These are phyloP conservation scores for Hondaea fermentalgiana DNA, from an alignment of 108 stramenopile genomes.

Conservation along the genomic window DNA sequence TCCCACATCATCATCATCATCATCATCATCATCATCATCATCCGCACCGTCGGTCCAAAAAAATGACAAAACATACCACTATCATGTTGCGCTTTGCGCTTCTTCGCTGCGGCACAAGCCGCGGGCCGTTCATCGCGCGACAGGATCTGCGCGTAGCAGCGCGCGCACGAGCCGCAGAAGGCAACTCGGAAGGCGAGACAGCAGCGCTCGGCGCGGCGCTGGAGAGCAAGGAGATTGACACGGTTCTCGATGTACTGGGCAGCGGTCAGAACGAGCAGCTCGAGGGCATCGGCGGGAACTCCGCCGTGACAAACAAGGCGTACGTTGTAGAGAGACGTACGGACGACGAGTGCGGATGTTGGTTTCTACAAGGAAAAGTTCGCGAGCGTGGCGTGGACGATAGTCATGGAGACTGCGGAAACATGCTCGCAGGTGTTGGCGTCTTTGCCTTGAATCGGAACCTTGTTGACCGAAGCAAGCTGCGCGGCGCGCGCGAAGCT, in stretches of 20 bases:
- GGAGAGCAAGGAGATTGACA: background rate
- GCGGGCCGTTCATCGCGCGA: background rate
- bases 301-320: background rate
- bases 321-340: background rate
- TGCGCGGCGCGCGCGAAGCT: background rate
- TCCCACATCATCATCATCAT: no score
- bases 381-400: background rate
- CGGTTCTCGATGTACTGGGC: background rate
- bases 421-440: background rate
- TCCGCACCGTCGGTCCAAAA: no score
- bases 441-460: background rate
- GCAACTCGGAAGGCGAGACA: background rate
- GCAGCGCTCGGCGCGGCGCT: background rate
- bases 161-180: background rate
- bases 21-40: no score
- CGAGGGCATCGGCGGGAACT: background rate
- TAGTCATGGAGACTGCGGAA: background rate
- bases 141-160: background rate
- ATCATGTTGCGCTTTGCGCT: background rate
- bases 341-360: background rate
- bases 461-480: background rate
- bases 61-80: background rate
- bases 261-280: background rate
- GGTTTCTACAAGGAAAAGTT: background rate
- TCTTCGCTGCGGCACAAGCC: background rate